Evolutionary conservation across 441 rosid species (phyloP), one percentile per base, ranked within the genome.

Genomic region (Pelargonium fulgidum): DNA sequence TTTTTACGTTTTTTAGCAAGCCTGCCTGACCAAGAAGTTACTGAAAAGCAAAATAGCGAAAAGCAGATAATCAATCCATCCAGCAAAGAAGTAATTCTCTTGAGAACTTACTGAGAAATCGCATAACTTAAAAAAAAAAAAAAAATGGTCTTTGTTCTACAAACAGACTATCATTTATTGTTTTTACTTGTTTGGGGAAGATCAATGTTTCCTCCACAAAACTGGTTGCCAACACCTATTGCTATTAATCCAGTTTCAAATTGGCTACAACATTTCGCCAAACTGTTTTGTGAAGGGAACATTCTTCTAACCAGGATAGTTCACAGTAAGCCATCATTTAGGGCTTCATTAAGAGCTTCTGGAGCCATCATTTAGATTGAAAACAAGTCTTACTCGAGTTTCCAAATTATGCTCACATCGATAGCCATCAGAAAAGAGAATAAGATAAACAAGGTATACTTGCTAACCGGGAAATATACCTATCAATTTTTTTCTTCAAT

Each of bases 401-500:
- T 22, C 24, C 14, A 56, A 56, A 1, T 56, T 56, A 5, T 19
- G 24, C 62, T 56, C 62, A 10, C 3, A 56, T 20, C 16, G 62
- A 56, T 19, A 56, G 19, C 62, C 20, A 20, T 10, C 62, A 19
- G 8, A 20, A 56, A 56, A 39, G 10, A 39, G 42, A 39, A 39
- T 39, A 7, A 39, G 8, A 39, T 39, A 39, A 39, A 56, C 62
- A 56, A 52, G 47, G 33, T 48, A 65, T 19, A 42, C 33, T 44
- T 5, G 8, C 36, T 41, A 67, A 69, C 41, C 70, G 41, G 68
- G 58, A 63, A 26, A 62, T 33, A 78, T 73, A 92, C 98, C 96
- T 85, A 72, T 93, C 98, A 72, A 93, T 74, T 83, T 89, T 76
- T 79, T 87, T 97, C 75, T 77, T 87, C 75, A 89, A 69, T 77